Evolutionary conservation across 306 rosid species (phyloP).

Genomic region (Lathyrus aphaca): DNA sequence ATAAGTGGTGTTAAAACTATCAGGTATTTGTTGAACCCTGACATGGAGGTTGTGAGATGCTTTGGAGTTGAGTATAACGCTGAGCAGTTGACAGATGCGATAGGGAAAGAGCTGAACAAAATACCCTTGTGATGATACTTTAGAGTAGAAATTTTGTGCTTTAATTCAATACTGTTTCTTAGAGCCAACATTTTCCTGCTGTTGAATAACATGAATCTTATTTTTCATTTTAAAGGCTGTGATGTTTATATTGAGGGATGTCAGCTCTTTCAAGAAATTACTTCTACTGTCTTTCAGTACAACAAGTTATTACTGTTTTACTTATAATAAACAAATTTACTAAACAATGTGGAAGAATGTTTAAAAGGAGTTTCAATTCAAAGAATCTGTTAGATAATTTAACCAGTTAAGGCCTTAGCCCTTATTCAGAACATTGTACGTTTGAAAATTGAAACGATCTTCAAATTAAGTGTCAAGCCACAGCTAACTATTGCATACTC

Average conservation of each 20-base stretch:
- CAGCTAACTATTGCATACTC: no score
- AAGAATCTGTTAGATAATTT: background rate
- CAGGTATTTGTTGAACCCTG: constrained; percentile 87
- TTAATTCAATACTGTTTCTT: background rate
- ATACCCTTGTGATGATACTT: constrained; percentile 43
- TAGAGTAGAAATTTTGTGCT: constrained; percentile 15
- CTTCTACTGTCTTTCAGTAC: no score
- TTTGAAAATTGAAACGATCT: no score
- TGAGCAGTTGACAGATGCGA: constrained; percentile 65
- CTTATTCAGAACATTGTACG: no score
- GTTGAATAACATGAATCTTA: constrained; percentile 7
- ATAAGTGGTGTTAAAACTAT: constrained; percentile 36
- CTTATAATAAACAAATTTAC: background rate
- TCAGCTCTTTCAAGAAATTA: background rate
- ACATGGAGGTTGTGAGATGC: constrained; percentile 82
- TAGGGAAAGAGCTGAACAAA: constrained; percentile 58
- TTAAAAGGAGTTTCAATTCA: background rate
- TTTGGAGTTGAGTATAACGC: constrained; percentile 83
- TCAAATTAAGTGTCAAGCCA: no score
- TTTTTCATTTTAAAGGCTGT: background rate
- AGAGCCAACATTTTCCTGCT: background rate
- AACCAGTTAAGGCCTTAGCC: no score
- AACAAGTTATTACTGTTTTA: background rate
- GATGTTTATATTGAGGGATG: background rate
- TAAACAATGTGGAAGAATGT: background rate